Base-by-base conservation (phyloP, 768 basidiomycete genomes). In the Boletus rubescentipes region DNA sequence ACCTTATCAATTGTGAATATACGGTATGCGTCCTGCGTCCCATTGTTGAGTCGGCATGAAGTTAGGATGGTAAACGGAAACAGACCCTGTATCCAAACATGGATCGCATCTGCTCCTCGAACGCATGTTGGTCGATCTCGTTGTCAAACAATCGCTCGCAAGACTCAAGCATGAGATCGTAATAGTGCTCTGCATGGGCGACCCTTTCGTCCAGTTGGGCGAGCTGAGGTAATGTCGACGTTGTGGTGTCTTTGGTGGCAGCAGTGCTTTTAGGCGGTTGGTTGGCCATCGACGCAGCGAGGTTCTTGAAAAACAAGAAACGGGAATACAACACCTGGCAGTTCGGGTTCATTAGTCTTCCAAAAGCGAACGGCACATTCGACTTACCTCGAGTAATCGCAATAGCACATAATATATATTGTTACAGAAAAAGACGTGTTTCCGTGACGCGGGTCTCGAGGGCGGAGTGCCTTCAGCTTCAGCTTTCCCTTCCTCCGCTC, bases 1-100 rank as follows among this genome's bases (percentile, higher is more conserved):
- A 98, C 77, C 70, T 97, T 94, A 73, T 99, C 96, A 23, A 97
- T 77, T 0, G 96, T 98, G 71, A 97, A 99, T 63, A 93, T 82
- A 65, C 87, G 88, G 70, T 92, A 98, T 0, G 86, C 86, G 26
- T 90, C 77, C 87, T 89, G 56, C 9, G 16, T 38, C 6, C 7
- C 38, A n/a, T 18, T 9, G 7, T 26, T 58, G 37, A 65, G 63
- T 12, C 5, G 5, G 3, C 14, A 41, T 36, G 30, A 20, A 41
- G 34, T 23, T 9, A 11, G 14, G 36, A 34, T 36, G 21, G 14
- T n/a, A 1, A 16, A 16, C 15, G 9, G 12, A 42, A 50, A 57
- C 67, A 29, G 34, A 88, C 93, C 77, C 84, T 83, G 40, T 85
- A 79, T n/a, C 91, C 90, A 70, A 93, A 95, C 78, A 93, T 86